Conservation (phyloP, 176 grass and related monocot genomes). For the Paspalum vaginatum region DNA sequence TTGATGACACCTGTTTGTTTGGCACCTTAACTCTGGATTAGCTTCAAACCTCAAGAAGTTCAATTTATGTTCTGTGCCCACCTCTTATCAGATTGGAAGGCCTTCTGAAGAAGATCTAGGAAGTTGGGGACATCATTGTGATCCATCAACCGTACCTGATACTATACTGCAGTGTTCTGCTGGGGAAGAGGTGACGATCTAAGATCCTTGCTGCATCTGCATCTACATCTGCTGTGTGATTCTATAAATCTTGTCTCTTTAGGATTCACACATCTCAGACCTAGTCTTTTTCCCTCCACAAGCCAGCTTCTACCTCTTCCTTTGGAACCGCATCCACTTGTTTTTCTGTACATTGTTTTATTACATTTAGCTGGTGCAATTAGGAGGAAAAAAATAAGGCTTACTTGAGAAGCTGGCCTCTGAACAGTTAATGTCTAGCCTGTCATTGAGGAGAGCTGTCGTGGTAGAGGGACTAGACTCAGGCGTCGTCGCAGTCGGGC, state of each 20-base stretch:
- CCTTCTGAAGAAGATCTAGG: slow-evolving; percentile 93
- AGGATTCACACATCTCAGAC: slow-evolving; percentile 3
- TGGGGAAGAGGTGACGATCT: slow-evolving; percentile 72
- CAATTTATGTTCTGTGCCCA: slow-evolving; percentile 9
- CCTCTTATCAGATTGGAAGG: slow-evolving; percentile 72
- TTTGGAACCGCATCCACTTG: slow-evolving; percentile 10
- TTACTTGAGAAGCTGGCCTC: slow-evolving; percentile 11
- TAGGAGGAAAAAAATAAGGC: background rate
- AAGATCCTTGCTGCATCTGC: slow-evolving; percentile 8
- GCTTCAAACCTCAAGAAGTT: slow-evolving; percentile 31
- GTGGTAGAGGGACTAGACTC: too few species aligned
- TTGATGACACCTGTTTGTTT: background rate
- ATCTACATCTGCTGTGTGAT: slow-evolving; percentile 4
- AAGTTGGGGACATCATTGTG: slow-evolving; percentile 91
- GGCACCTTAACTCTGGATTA: slow-evolving; percentile 14
- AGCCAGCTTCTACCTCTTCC: slow-evolving; percentile 7
- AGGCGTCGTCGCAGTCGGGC: too few species aligned
- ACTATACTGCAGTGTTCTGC: slow-evolving; percentile 78
- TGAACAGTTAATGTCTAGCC: background rate
- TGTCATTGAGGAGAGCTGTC: background rate
- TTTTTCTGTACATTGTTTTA: slow-evolving; percentile 14
- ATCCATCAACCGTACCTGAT: slow-evolving; percentile 83
- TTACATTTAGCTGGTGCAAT: background rate
- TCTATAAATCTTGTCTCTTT: background rate
- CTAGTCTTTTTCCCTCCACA: background rate